phyloP scores from a whole-genome alignment of 1,284 basidiomycete genomes.

The Singerocomus rubriflavus region DNA sequence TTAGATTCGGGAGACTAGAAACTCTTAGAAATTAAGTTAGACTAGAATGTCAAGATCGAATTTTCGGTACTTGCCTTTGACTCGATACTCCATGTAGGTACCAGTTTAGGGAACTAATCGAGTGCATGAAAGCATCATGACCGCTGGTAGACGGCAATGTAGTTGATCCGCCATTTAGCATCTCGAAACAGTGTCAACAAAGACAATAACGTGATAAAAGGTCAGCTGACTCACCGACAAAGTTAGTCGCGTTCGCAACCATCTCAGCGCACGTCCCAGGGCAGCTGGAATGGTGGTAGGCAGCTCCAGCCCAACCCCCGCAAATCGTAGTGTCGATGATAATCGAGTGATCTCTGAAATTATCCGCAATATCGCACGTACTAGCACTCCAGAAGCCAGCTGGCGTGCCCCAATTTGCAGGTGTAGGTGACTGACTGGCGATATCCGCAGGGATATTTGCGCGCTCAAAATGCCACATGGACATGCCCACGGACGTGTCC shows the following conservation, averaged over 20 bases:
- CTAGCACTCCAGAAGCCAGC: constrained; percentile 59
- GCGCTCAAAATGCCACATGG: constrained; percentile 75
- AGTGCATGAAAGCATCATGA: neutral
- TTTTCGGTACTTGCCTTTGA: too few species aligned
- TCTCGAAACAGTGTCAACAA: constrained; percentile 28
- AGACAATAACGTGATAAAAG: neutral
- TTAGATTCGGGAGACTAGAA: too few species aligned
- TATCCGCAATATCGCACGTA: constrained; percentile 61
- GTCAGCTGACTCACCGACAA: constrained; percentile 41
- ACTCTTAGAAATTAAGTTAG: too few species aligned
- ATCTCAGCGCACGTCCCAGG: constrained; percentile 65
- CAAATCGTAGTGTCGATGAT: constrained; percentile 63
- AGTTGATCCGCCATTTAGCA: constrained; percentile 47
- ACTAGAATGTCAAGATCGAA: too few species aligned
- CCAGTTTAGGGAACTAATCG: neutral
- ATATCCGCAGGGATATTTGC: constrained; percentile 68
- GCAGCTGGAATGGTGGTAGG: constrained; percentile 57
- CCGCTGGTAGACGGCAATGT: constrained; percentile 7
- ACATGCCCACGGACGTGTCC: constrained; percentile 58
- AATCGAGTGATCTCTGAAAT: constrained; percentile 67
- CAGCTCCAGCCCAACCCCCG: constrained; percentile 57
- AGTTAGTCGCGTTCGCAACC: constrained; percentile 63
- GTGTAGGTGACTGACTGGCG: constrained; percentile 49
- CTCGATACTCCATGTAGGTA: neutral
- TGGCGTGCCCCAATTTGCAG: constrained; percentile 64